Evolutionary conservation across 768 basidiomycete species (phyloP), one percentile per base, ranked within the genome.

Genomic region (Hygrocybe punicea): DNA sequence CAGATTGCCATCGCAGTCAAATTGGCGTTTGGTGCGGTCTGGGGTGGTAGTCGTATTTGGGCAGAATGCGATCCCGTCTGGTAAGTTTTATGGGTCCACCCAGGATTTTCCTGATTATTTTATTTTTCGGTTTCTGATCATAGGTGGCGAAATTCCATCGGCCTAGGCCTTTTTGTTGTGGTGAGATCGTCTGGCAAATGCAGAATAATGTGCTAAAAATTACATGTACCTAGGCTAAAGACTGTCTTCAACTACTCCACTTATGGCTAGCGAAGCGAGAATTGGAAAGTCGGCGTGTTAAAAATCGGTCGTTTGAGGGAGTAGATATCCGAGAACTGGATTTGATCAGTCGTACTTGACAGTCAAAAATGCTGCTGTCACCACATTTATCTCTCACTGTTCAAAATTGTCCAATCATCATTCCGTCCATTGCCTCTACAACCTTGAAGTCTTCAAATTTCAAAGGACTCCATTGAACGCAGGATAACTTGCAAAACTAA

Each of bases 21-120:
- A 57, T 56, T 82, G 51, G 74, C 80, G 0, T 62, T 83, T 60
- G 73, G 75, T 34, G 73, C 82, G 7, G 73, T 82, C 0, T 78
- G 78, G 75, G 77, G 81, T 16, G 84, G 84, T 21, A 81, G 82
- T 21, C 76, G 77, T 50, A 76, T 78, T n/a, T 87, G 86, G 83
- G 76, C 80, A 4, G 82, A 83, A 60, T 78, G 78, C 44, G 89
- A 90, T 67, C 89, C 89, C 13, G 84, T 90, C 14, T 91, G 89
- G 88, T 85, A 53, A 11, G 71, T 44, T 44, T 48, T 29, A 11
- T 39, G 51, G 7, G 17, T 44, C 14, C 50, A 56, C 17, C 8
- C 13, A 19, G 11, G 19, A 23, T n/a, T 9, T n/a, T 17, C 1
- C 24, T 17, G 7, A 35, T 50, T 66, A 45, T 6, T 51, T 29